Percentiles rank a stretch among this genome's conserved stretches.
Evolutionary conservation across 177 flowering plant species (phyloP).

Genomic region (Telopea speciosissima): DNA sequence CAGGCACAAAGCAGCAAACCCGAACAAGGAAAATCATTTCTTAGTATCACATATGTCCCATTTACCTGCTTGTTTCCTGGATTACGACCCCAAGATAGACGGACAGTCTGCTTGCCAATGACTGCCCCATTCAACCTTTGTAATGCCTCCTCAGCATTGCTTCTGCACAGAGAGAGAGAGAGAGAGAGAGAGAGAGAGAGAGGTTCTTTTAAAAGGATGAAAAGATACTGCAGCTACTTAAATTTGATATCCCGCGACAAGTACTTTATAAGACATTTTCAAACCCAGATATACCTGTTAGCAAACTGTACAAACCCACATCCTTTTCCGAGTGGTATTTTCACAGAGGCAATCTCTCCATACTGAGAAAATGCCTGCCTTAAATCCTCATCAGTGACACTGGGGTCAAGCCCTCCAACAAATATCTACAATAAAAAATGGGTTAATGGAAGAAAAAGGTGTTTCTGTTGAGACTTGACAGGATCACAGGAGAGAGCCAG

Average conservation of each 20-base stretch:
- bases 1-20: neutral
- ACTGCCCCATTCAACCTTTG: constrained; percentile 64
- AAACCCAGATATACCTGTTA: constrained; percentile 50
- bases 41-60: too few relatives aligned
- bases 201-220: neutral
- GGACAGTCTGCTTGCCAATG: constrained; percentile 86
- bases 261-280: neutral
- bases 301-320: constrained; percentile 98
- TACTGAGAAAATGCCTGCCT: constrained; percentile 73
- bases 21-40: neutral
- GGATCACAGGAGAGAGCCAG: neutral
- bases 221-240: neutral
- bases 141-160: constrained; percentile 79
- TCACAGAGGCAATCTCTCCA: constrained; percentile 85
- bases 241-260: neutral
- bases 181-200: neutral
- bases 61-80: constrained; percentile 92
- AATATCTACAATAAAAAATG: constrained; percentile 55
- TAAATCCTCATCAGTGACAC: constrained; percentile 82
- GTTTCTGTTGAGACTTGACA: neutral
- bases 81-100: constrained; percentile 99
- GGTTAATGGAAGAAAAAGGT: constrained; percentile 11
- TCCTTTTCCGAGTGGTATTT: constrained; percentile 88
- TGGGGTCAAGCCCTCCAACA: constrained; percentile 94
- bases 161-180: too few relatives aligned